Base-by-base conservation (phyloP, 768 basidiomycete species). In the Mycena galericulata region DNA sequence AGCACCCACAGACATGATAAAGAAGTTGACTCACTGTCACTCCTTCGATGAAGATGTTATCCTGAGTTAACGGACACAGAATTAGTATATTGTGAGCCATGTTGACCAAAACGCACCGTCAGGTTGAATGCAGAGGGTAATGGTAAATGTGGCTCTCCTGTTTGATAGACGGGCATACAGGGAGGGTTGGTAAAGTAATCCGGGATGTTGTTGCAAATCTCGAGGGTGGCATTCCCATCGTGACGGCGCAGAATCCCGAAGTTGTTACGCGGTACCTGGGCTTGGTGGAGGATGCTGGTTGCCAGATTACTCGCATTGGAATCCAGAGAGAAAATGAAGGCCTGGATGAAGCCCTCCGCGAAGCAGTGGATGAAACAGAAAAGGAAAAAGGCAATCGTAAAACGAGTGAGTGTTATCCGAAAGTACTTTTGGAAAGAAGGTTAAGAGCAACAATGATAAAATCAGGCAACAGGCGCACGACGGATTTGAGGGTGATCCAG, bases 301-400 rank as follows among this genome's bases (percentile, higher is more conserved):
- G 76, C 65, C 15, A 79, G 51, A 14, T 61, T 45, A 30, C 59
- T 69, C 36, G 78, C 77, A 43, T 70, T 51, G 8, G 68, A 64
- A 38, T 82, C 81, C 41, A 73, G 70, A 24, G 60, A 74, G 70
- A 72, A 79, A 10, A 82, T 61, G 29, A 78, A 74, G 0, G 78
- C 69, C 45, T 76, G 77, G 34, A 82, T 68, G 64, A 74, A 63
- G 7, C 75, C 80, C 51, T 80, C 80, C 14, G 77, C 69, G 54
- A 81, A 74, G 32, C 76, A 77, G 56, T 77, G 75, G 27, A 77
- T 51, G 58, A 79, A 72, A 15, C 73, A 74, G 43, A 81, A 74
- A 1, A 79, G 56, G 53, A 81, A 78, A 64, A 82, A 82, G 0
- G 76, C 66, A 24, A 72, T 24, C 2, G 80, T 78, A 49, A 76